Conservation (phyloP, 768 basidiomycete species). For the Mycena haematopus region DNA sequence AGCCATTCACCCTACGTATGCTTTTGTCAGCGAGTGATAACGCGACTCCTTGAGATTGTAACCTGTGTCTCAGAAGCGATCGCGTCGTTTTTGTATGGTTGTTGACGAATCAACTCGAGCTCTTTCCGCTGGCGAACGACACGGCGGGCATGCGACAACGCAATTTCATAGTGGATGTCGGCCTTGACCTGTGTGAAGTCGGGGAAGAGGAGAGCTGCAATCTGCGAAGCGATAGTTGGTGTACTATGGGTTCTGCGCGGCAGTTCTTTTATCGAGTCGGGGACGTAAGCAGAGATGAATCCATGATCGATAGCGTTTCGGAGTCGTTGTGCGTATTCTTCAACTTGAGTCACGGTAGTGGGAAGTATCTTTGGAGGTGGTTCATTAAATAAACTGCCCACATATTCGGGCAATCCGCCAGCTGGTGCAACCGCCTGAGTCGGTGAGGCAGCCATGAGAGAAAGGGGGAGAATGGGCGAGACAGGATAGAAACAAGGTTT, state of each 20-base stretch:
- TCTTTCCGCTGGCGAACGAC: conserved; percentile 23
- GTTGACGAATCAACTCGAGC: conserved; percentile 8
- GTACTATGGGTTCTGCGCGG: conserved; percentile 1
- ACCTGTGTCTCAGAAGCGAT: conserved; percentile 20
- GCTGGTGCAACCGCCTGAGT: neutral
- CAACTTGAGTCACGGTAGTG: no score
- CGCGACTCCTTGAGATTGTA: neutral
- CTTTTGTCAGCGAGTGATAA: neutral
- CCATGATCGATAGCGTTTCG: conserved; percentile 9
- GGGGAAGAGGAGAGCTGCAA: conserved; percentile 20
- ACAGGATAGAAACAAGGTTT: neutral
- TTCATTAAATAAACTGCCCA: no score
- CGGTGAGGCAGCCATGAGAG: neutral
- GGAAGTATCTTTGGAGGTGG: no score
- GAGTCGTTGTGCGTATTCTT: conserved; percentile 7
- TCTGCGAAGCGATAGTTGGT: neutral
- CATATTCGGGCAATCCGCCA: neutral
- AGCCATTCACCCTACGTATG: conserved; percentile 14
- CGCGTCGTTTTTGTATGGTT: neutral
- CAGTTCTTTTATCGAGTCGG: conserved; percentile 17
- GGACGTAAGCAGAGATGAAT: conserved; percentile 13
- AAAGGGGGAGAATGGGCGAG: no score
- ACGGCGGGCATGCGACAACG: conserved; percentile 11
- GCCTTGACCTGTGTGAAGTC: conserved; percentile 20
- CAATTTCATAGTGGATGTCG: conserved; percentile 23